phyloP scores from a whole-genome alignment of 1,284 basidiomycete species.

The Boletus smithii region DNA sequence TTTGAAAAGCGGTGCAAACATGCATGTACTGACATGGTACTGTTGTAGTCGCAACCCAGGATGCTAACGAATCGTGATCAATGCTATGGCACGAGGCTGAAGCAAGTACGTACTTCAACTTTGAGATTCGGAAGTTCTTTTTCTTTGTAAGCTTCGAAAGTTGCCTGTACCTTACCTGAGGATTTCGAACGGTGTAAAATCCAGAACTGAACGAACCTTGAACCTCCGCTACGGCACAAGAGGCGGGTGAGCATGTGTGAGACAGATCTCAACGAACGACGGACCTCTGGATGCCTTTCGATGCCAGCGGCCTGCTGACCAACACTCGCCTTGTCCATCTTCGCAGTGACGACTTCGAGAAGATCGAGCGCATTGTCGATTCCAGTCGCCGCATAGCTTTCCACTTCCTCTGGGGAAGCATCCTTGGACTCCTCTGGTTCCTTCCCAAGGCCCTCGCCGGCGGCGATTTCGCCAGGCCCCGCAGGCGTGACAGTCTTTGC shows the following conservation, averaged over 20 bases:
- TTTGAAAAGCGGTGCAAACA: slow-evolving; percentile 9
- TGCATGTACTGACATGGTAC: slow-evolving; percentile 58
- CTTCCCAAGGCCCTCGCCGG: slow-evolving; percentile 51
- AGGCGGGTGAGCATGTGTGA: slow-evolving; percentile 5
- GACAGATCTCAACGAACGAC: slow-evolving; percentile 29
- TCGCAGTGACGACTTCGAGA: slow-evolving; percentile 84
- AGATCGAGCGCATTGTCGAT: slow-evolving; percentile 92
- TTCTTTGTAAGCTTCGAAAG: slow-evolving; percentile 92
- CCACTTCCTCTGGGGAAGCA: slow-evolving; percentile 42
- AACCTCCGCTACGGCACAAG: slow-evolving; percentile 62
- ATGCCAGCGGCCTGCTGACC: slow-evolving; percentile 81
- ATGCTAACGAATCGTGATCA: slow-evolving; percentile 44
- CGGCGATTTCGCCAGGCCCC: slow-evolving; percentile 74
- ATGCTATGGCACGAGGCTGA: not conserved
- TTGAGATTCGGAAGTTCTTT: slow-evolving; percentile 78
- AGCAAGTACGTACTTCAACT: slow-evolving; percentile 55
- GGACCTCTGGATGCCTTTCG: slow-evolving; percentile 91
- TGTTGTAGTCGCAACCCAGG: slow-evolving; percentile 84
- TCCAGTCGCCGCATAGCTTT: slow-evolving; percentile 80
- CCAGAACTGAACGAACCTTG: slow-evolving; percentile 49
- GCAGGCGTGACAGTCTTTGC: slow-evolving; percentile 53
- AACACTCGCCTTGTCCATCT: slow-evolving; percentile 88
- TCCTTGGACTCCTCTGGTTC: slow-evolving; percentile 29
- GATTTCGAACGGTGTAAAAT: not conserved
- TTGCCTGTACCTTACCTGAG: slow-evolving; percentile 49